Percentiles rank a stretch among this genome's conserved stretches.
Evolutionary conservation across 2,329 filamentous ascomycete species (phyloP).

Genomic region (Aspergillus candidus): DNA sequence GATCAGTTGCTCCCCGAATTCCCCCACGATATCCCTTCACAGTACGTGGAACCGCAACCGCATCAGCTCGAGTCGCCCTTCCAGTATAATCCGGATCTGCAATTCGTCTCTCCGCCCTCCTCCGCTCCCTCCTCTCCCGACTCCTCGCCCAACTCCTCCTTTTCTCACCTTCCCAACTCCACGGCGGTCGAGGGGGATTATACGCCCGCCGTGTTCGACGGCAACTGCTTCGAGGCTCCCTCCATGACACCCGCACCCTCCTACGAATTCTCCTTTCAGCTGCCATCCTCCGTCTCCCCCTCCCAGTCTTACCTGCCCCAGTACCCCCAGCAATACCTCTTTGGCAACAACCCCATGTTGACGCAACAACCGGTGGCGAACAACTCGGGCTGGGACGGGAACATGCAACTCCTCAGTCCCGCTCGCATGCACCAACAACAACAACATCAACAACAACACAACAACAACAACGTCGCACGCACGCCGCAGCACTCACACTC

Average conservation of each 20-base stretch:
- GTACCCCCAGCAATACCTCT: constrained; percentile 22
- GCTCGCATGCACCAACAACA: constrained; percentile 21
- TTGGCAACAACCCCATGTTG: constrained; percentile 34
- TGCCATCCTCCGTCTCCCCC: constrained; percentile 28
- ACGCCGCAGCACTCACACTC: constrained; percentile 12
- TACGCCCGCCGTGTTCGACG: constrained; percentile 20
- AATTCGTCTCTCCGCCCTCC: constrained; percentile 33
- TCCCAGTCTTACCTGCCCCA: constrained; percentile 27
- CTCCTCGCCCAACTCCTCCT: constrained; percentile 29
- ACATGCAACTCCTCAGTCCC: constrained; percentile 32
- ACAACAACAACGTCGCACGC: constrained; percentile 17
- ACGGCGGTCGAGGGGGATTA: constrained; percentile 22
- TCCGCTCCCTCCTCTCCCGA: constrained; percentile 31
- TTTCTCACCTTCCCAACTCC: constrained; percentile 25
- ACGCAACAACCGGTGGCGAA: constrained; percentile 31
- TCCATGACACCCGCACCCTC: constrained; percentile 37
- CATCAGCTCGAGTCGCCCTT: constrained; percentile 29
- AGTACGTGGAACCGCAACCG: constrained; percentile 21
- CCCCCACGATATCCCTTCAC: constrained; percentile 20
- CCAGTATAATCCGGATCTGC: constrained; percentile 23
- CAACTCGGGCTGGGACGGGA: constrained; percentile 32
- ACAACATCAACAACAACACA: constrained; percentile 9
- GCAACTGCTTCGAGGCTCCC: constrained; percentile 30
- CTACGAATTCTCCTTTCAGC: constrained; percentile 33
- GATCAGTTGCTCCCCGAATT: constrained; percentile 31